Evolutionary conservation across 2,329 filamentous ascomycete species (phyloP).

Genomic region (Lachnum nothofagi): DNA sequence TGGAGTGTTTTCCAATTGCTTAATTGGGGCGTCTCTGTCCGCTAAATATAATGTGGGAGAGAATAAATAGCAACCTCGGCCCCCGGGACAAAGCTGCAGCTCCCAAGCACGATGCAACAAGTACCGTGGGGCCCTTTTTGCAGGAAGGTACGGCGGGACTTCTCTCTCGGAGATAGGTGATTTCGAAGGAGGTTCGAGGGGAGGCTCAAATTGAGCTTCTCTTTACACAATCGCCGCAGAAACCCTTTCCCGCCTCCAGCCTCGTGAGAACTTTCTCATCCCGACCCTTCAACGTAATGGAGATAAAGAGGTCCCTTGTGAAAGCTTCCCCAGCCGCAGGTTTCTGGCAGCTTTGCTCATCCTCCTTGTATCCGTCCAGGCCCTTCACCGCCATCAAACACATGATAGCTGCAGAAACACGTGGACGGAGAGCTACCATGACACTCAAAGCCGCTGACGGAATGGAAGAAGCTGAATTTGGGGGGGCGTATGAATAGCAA

Average conservation of each 20-base stretch:
- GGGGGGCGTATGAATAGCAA: background rate
- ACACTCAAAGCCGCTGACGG: no score
- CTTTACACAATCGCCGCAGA: no score
- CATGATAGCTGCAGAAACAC: no score
- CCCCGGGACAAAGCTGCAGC: background rate
- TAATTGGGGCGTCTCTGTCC: background rate
- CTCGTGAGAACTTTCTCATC: background rate
- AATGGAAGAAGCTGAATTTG: no score
- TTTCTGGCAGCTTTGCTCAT: background rate
- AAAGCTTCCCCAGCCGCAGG: constrained; percentile 9
- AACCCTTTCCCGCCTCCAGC: background rate
- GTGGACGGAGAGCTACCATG: no score
- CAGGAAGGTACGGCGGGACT: background rate
- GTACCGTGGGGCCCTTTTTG: background rate
- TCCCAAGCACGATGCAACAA: background rate
- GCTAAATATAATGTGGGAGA: no score
- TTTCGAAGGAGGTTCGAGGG: background rate
- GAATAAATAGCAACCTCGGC: no score
- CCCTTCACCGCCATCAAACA: constrained; percentile 6
- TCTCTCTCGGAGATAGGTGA: background rate
- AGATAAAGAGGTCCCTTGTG: background rate
- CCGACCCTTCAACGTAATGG: background rate
- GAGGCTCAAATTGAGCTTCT: no score
- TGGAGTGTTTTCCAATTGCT: background rate
- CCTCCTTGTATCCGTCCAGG: background rate